Percentiles rank a stretch among this genome's conserved stretches.
Evolutionary conservation across 768 basidiomycete species (phyloP).

Genomic region (Kondoa subrosea): DNA sequence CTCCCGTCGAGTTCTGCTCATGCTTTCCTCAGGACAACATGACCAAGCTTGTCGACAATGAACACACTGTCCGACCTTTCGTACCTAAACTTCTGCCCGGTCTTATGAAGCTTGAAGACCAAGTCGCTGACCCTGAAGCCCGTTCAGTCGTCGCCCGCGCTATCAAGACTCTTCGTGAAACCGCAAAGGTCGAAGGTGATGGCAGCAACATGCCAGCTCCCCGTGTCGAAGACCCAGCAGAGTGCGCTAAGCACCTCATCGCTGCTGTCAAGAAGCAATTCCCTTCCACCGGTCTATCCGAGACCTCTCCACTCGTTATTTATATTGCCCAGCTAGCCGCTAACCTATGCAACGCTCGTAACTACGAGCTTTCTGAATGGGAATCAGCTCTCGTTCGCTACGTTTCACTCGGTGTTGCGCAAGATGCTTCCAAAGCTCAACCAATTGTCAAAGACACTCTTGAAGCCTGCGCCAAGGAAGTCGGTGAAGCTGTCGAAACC

Average conservation of each 20-base stretch:
- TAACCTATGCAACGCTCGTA: constrained; percentile 43
- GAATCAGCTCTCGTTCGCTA: constrained; percentile 27
- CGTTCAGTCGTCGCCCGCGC: constrained; percentile 80
- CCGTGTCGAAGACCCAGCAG: constrained; percentile 54
- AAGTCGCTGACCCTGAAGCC: constrained; percentile 95
- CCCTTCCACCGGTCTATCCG: constrained; percentile 20
- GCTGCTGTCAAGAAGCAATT: constrained; percentile 55
- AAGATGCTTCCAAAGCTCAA: constrained; percentile 48
- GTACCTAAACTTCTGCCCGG: constrained; percentile 68
- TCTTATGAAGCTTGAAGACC: constrained; percentile 69
- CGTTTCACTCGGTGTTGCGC: constrained; percentile 27
- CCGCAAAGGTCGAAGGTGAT: constrained; percentile 72
- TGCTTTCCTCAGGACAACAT: constrained; percentile 64
- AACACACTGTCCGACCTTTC: constrained; percentile 79
- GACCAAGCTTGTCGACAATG: constrained; percentile 73
- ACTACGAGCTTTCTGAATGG: constrained; percentile 31
- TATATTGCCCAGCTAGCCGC: constrained; percentile 47
- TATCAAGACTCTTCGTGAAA: constrained; percentile 85
- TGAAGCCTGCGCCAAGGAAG: constrained; percentile 35
- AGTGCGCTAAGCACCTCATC: constrained; percentile 50
- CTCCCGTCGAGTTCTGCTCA: constrained; percentile 46
- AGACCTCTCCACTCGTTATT: constrained; percentile 24
- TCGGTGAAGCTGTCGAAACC: constrained; percentile 23
- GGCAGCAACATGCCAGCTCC: constrained; percentile 79
- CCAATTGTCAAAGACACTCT: constrained; percentile 63